Evolutionary conservation across 192 early-diverging fungal genomes (phyloP).

Genomic region (Coemansia reversa): DNA sequence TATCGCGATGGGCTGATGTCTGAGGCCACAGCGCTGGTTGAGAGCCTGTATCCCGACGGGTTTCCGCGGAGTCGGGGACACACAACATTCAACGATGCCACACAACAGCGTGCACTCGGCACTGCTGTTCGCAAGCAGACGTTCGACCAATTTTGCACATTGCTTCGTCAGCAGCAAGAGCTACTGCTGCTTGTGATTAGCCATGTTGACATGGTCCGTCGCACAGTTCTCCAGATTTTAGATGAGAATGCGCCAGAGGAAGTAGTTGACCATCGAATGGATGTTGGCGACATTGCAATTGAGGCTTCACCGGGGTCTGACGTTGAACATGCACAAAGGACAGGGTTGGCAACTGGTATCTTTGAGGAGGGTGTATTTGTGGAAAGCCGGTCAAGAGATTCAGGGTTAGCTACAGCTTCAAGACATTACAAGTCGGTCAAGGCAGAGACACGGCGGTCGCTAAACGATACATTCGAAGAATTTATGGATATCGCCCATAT

Average conservation of each 20-base stretch:
- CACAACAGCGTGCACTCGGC: slow-evolving; percentile 52
- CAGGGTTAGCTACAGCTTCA: background rate
- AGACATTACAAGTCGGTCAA: slow-evolving; percentile 29
- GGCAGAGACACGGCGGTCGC: slow-evolving; percentile 61
- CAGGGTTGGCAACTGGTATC: background rate
- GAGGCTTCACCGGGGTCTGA: background rate
- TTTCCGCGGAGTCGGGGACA: slow-evolving; percentile 47
- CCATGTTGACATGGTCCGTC: slow-evolving; percentile 69
- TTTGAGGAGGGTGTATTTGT: background rate
- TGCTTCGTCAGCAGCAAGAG: slow-evolving; percentile 74
- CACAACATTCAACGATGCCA: slow-evolving; percentile 30
- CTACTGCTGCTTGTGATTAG: slow-evolving; percentile 73
- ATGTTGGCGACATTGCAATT: background rate
- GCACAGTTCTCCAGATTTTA: slow-evolving; percentile 64
- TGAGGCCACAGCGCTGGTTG: slow-evolving; percentile 75
- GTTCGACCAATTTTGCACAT: slow-evolving; percentile 78
- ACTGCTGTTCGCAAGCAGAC: slow-evolving; percentile 74
- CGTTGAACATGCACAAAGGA: background rate
- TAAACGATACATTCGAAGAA: slow-evolving; percentile 72
- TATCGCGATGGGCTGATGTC: slow-evolving; percentile 76
- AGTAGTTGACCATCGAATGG: slow-evolving; percentile 11
- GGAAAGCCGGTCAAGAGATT: background rate
- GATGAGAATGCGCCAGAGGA: slow-evolving; percentile 56
- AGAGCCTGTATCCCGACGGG: slow-evolving; percentile 60
- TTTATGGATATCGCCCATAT: slow-evolving; percentile 83